These are phyloP conservation scores for Neurospora sp. DNA, from an alignment of 495 filamentous ascomycete genomes.

Conservation along the genomic window DNA sequence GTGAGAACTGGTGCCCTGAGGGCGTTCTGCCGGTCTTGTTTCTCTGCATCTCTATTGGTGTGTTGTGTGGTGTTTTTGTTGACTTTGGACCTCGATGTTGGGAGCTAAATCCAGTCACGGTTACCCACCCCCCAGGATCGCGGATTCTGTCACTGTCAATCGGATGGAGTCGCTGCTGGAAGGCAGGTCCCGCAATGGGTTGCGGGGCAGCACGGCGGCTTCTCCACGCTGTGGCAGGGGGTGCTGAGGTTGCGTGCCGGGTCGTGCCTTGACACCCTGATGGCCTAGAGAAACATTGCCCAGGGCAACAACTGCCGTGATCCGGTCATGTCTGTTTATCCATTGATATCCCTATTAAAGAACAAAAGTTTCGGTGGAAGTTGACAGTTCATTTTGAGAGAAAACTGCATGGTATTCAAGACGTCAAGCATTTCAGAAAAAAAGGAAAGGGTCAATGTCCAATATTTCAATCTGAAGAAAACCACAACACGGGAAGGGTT, in stretches of 20 bases:
- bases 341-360: neutral
- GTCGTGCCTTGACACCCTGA: neutral
- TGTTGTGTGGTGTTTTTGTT: neutral
- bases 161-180: neutral
- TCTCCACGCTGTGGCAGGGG: neutral
- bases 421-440: neutral
- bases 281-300: neutral
- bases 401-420: neutral
- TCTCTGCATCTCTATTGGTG: constrained; percentile 12
- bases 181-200: neutral
- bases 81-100: neutral
- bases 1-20: constrained; percentile 48
- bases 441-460: neutral
- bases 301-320: neutral
- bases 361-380: neutral
- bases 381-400: neutral
- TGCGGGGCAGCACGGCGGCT: neutral
- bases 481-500: neutral
- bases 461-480: neutral
- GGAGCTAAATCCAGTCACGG: neutral
- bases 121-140: neutral
- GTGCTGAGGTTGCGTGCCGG: neutral
- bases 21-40: constrained; percentile 31
- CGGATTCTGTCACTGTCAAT: neutral
- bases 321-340: neutral